Conservation (phyloP, 2,329 filamentous ascomycete species). For the Apiospora rasikravindrae region DNA sequence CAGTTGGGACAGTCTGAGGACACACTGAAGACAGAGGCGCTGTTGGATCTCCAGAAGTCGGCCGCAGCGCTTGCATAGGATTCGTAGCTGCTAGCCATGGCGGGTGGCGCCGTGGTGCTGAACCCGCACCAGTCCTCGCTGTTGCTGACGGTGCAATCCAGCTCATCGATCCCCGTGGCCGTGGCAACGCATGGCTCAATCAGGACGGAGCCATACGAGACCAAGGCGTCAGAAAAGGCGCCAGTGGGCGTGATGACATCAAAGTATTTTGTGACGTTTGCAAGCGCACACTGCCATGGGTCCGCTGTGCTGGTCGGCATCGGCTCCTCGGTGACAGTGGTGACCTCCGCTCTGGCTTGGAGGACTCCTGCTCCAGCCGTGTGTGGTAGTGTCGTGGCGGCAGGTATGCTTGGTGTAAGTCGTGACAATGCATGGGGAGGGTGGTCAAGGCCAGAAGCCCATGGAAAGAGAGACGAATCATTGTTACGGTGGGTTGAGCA, state of each 20-base stretch:
- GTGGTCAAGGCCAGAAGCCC: neutral
- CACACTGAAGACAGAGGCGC: neutral
- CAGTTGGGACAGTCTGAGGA: neutral
- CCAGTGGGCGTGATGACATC: conserved; percentile 20
- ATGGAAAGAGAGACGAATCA: neutral
- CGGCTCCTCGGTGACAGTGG: neutral
- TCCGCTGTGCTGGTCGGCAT: neutral
- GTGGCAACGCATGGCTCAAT: neutral
- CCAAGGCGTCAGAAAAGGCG: neutral
- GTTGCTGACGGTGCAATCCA: neutral
- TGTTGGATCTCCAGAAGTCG: neutral
- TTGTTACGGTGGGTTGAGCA: neutral
- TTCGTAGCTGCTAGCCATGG: neutral
- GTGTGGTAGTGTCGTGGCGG: neutral
- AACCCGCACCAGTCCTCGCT: neutral
- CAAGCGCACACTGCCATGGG: conserved; percentile 21
- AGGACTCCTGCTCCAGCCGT: neutral
- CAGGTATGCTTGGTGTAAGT: neutral
- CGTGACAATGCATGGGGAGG: neutral
- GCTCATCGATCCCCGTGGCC: neutral
- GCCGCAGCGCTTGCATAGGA: neutral
- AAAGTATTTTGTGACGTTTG: conserved; percentile 22
- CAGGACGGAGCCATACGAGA: neutral
- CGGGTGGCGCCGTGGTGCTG: neutral
- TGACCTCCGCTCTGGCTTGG: neutral